Percentiles rank a stretch among this genome's conserved stretches.
These are phyloP conservation scores for Fusarium kyushuense DNA, from an alignment of 2,329 filamentous ascomycete species.

Conservation along the genomic window DNA sequence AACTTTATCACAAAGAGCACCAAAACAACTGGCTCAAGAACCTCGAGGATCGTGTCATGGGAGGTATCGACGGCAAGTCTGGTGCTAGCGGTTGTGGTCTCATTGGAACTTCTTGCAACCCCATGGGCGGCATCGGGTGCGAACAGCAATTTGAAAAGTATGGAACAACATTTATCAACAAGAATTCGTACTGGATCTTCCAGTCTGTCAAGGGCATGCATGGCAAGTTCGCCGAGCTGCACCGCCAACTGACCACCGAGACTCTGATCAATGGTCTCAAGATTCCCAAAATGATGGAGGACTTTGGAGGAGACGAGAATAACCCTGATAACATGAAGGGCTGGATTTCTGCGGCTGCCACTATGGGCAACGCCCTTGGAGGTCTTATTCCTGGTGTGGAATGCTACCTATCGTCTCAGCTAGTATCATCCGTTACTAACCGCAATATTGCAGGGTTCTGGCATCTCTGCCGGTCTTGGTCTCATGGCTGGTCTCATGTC, in stretches of 20 bases:
- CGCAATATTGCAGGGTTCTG: rapidly evolving
- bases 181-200: slow-evolving; percentile 31
- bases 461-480: slow-evolving; percentile 11
- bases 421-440: neutral
- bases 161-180: neutral
- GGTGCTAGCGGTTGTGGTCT: neutral
- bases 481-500: neutral
- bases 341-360: slow-evolving; percentile 16
- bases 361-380: slow-evolving; percentile 4
- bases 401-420: neutral
- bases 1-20: neutral
- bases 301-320: slow-evolving; percentile 2
- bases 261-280: slow-evolving; percentile 16
- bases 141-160: slow-evolving; percentile 18
- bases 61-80: slow-evolving; percentile 7
- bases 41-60: slow-evolving; percentile 6
- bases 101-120: slow-evolving; percentile 1
- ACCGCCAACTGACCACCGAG: slow-evolving; percentile 17
- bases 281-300: slow-evolving; percentile 16
- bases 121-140: neutral
- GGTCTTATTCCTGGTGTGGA: slow-evolving; percentile 17
- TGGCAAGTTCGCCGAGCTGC: slow-evolving; percentile 13
- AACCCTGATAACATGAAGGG: neutral
- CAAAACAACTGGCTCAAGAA: slow-evolving; percentile 20
- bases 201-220: slow-evolving; percentile 28